phyloP scores from a whole-genome alignment of 2,329 filamentous ascomycete genomes.

The Aspergillus ibericus region DNA sequence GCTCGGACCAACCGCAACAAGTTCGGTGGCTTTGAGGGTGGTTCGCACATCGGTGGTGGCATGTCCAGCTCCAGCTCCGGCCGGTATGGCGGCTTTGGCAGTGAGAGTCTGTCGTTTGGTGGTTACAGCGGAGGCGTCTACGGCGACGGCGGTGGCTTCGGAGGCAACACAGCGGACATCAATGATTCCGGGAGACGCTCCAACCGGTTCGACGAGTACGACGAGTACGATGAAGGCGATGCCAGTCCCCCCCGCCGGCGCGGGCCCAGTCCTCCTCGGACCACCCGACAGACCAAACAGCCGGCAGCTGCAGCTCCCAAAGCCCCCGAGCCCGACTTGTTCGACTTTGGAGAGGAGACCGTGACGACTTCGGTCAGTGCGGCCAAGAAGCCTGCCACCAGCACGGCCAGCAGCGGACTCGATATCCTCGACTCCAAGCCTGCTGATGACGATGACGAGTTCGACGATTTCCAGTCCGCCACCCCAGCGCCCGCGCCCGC shows the following conservation, averaged over 20 bases:
- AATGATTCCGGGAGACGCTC: constrained; percentile 61
- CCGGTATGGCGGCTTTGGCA: constrained; percentile 87
- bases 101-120: constrained; percentile 66
- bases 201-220: constrained; percentile 93
- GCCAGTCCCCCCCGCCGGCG: constrained; percentile 54
- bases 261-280: constrained; percentile 45
- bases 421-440: constrained; percentile 49
- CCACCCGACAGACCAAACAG: constrained; percentile 58
- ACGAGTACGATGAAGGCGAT: constrained; percentile 84
- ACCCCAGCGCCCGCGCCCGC: constrained; percentile 46
- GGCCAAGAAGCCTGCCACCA: constrained; percentile 45
- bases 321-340: constrained; percentile 86
- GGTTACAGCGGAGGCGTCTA: constrained; percentile 76
- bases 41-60: constrained; percentile 60
- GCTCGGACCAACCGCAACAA: constrained; percentile 87
- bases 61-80: constrained; percentile 50
- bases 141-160: constrained; percentile 93
- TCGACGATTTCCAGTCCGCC: constrained; percentile 96
- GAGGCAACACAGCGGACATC: constrained; percentile 73
- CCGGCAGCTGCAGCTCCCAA: constrained; percentile 69
- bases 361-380: constrained; percentile 46
- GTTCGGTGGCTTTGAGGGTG: constrained; percentile 91
- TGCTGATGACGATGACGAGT: constrained; percentile 74
- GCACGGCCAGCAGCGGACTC: constrained; percentile 42
- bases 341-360: constrained; percentile 82